These are phyloP conservation scores for Saturnispora quitensis DNA, from an alignment of 805 yeast species.

Conservation along the genomic window DNA sequence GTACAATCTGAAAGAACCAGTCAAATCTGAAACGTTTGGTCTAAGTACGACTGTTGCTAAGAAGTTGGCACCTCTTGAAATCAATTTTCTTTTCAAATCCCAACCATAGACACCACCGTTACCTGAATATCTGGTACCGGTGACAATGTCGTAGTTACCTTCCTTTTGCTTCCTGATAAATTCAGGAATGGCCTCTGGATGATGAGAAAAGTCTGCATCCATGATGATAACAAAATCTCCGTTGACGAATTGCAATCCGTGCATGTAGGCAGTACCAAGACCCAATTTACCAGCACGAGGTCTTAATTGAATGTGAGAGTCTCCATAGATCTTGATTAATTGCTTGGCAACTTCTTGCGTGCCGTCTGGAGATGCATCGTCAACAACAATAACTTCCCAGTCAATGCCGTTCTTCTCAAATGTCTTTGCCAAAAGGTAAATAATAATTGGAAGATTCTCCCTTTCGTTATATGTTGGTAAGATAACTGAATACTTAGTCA, in stretches of 20 bases:
- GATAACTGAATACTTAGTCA: constrained; percentile 55
- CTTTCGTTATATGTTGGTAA: constrained; percentile 73
- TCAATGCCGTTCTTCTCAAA: constrained; percentile 46
- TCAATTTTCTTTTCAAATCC: constrained; percentile 72
- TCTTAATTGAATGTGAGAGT: constrained; percentile 50
- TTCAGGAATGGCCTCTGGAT: constrained; percentile 71
- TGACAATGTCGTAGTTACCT: constrained; percentile 40
- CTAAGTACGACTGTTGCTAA: constrained; percentile 62
- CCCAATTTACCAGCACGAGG: constrained; percentile 75
- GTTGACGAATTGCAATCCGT: constrained; percentile 60
- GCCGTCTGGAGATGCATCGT: constrained; percentile 76
- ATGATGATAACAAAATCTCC: constrained; percentile 71
- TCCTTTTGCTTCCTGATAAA: constrained; percentile 56
- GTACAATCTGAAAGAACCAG: constrained; percentile 71
- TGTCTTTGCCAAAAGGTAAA: constrained; percentile 60
- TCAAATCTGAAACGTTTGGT: constrained; percentile 65
- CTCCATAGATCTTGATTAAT: constrained; percentile 48
- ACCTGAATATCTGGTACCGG: constrained; percentile 64
- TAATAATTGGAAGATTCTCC: constrained; percentile 57
- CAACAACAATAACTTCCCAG: constrained; percentile 75
- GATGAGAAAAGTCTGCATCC: constrained; percentile 83
- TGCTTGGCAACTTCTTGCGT: constrained; percentile 65
- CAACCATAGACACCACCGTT: constrained; percentile 79
- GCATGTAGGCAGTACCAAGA: constrained; percentile 73
- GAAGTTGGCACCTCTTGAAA: constrained; percentile 74